A percentile compares a stretch with the other conserved stretches of the same genome.
Evolutionary conservation across 2,329 filamentous ascomycete genomes (phyloP).

Genomic region (Aspergillus niger): DNA sequence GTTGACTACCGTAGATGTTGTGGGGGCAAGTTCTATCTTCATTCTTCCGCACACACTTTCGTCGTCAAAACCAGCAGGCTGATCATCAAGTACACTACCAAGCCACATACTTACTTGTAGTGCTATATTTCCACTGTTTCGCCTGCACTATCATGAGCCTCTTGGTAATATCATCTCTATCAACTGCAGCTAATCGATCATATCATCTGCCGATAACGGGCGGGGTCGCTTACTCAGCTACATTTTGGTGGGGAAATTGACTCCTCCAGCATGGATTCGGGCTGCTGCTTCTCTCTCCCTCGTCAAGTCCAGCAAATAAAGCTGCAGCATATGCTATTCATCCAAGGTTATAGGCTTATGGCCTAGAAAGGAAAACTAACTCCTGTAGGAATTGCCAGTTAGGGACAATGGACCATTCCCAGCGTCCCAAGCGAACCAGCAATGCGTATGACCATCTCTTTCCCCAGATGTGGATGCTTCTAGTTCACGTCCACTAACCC

Average conservation of each 20-base stretch:
- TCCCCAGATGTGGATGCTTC: neutral
- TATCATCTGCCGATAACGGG: neutral
- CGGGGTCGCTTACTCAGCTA: slow-evolving; percentile 16
- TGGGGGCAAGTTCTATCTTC: too few relatives aligned
- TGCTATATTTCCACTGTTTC: too few relatives aligned
- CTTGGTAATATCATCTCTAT: neutral
- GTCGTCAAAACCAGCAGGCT: too few relatives aligned
- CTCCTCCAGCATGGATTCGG: neutral
- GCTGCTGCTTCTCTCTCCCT: neutral
- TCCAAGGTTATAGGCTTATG: neutral
- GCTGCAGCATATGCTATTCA: neutral
- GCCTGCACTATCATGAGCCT: too few relatives aligned
- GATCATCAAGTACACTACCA: too few relatives aligned
- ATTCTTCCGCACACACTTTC: too few relatives aligned
- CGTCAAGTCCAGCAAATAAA: neutral
- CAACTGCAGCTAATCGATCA: neutral
- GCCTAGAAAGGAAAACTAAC: neutral
- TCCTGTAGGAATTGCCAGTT: neutral
- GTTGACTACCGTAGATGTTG: too few relatives aligned
- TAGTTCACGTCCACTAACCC: neutral
- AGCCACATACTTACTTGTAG: too few relatives aligned
- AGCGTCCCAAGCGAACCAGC: slow-evolving; percentile 21
- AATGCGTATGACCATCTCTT: slow-evolving; percentile 25
- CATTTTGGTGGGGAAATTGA: neutral
- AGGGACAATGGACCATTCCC: slow-evolving; percentile 15